Conservation (phyloP, 2,329 filamentous ascomycete species). For the Pyricularia sp. region DNA sequence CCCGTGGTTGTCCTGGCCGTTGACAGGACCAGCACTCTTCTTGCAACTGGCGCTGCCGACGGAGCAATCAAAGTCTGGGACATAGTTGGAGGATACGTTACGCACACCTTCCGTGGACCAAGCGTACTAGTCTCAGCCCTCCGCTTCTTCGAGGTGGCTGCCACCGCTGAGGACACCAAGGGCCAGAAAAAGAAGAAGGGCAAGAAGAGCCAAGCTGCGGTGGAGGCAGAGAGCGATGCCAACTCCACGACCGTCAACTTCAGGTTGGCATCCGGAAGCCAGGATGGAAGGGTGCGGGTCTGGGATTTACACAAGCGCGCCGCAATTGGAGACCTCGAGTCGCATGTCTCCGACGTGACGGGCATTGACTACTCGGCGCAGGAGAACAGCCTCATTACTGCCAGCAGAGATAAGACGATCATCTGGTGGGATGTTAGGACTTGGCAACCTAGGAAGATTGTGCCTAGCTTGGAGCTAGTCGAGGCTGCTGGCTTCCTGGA, state of each 20-base stretch:
- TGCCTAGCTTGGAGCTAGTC: slow-evolving; percentile 76
- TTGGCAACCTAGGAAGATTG: slow-evolving; percentile 74
- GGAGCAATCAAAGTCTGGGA: slow-evolving; percentile 97
- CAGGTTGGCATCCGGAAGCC: slow-evolving; percentile 79
- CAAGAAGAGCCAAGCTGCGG: slow-evolving; percentile 31
- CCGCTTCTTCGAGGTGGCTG: slow-evolving; percentile 74
- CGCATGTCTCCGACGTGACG: slow-evolving; percentile 92
- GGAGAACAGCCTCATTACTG: slow-evolving; percentile 70
- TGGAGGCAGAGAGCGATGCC: slow-evolving; percentile 27
- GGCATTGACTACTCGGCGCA: slow-evolving; percentile 70
- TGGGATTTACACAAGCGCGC: slow-evolving; percentile 86
- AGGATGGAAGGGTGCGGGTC: slow-evolving; percentile 85
- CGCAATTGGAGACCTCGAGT: slow-evolving; percentile 70
- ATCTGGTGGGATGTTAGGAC: slow-evolving; percentile 82
- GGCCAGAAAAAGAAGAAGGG: slow-evolving; percentile 30
- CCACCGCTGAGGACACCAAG: slow-evolving; percentile 25
- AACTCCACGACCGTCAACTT: slow-evolving; percentile 44
- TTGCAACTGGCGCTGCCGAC: slow-evolving; percentile 89
- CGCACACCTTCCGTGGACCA: slow-evolving; percentile 90
- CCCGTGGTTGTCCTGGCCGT: slow-evolving; percentile 81
- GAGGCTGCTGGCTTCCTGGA: slow-evolving; percentile 76
- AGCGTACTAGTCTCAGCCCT: slow-evolving; percentile 86
- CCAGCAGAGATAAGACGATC: slow-evolving; percentile 84
- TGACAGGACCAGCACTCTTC: slow-evolving; percentile 77
- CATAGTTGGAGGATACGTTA: slow-evolving; percentile 79